Base-by-base conservation (phyloP, 768 basidiomycete species). In the Pulveroboletus sp. region DNA sequence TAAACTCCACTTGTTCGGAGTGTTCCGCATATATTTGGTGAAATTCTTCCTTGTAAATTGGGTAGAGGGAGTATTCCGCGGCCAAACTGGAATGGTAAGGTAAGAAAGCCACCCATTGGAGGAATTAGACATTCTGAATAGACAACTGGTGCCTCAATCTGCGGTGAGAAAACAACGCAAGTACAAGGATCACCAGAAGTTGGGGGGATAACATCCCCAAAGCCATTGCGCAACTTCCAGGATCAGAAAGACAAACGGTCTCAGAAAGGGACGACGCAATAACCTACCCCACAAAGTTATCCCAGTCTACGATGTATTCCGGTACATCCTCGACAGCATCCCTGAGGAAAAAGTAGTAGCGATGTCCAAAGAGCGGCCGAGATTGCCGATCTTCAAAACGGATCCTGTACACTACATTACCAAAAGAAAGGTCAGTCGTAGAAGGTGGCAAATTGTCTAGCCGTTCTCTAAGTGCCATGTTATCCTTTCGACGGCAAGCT, bases 271-370 rank as follows among this genome's bases (percentile, higher is more conserved):
- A 46, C 36, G 39, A 36, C 4, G 35, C 17, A 42, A 10, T 33
- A 45, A 71, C 80, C 57, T 56, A 96, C 93, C 79, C 70, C 28
- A 87, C 84, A 65, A 98, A 98, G 59, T 85, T 85, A 39, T 90
- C 85, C 95, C 95, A 99, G 52, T 82, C 78, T n/a, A 99, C 96
- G 43, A 99, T 75, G 62, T 94, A 99, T 67, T 99, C 96, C 6
- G 95, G 94, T 17, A 97, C 95, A 59, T 98, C 84, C 55, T 94
- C 95, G 2, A 99, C 95, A 5, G 96, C 96, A 61, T 98, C 96
- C 63, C 83, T 73, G 24, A 99, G 80, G 72, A 81, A 96, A 73
- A 99, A 99, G 69, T 80, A 85, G 66, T 99, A 99, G 46, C 88
- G 84, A 67, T 97, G 90, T 3, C 96, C 96, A 65, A 87, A 98